Conservation (phyloP, 78 protist genomes). For the Dictyostelium brefeldianum region DNA sequence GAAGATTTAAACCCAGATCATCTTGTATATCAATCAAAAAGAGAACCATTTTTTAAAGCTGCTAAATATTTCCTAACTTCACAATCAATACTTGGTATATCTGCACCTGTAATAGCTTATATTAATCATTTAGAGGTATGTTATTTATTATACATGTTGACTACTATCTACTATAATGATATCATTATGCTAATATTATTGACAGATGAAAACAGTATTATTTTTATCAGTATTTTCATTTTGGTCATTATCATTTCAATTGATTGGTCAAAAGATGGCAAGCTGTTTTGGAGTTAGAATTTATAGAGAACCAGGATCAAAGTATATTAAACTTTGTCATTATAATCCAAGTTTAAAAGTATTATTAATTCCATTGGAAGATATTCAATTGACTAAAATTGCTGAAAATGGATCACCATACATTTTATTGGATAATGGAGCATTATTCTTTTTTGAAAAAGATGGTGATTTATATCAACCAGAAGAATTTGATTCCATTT, state of each 20-base stretch:
- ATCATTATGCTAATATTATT: not conserved
- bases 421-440: slow-evolving; percentile 2
- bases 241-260: slow-evolving; percentile 35
- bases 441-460: slow-evolving; percentile 47
- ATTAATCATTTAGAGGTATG: not conserved
- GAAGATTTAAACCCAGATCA: not conserved
- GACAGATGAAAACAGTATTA: not conserved
- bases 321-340: slow-evolving; percentile 9
- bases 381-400: slow-evolving; percentile 13
- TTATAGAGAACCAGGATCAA: slow-evolving; percentile 20
- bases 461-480: not conserved
- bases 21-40: slow-evolving; percentile 12
- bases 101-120: not conserved
- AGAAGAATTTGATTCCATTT: slow-evolving; percentile 33
- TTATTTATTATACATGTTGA: not conserved
- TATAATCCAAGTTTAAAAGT: not conserved
- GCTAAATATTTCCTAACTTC: not conserved
- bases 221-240: slow-evolving; percentile 20
- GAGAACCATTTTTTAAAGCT: not conserved
- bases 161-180: not conserved
- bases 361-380: slow-evolving; percentile 33
- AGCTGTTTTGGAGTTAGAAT: slow-evolving; percentile 12
- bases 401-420: slow-evolving; percentile 13
- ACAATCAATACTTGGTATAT: not conserved
- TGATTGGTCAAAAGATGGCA: slow-evolving; percentile 25